A percentile compares a stretch with the other conserved stretches of the same genome.
Evolutionary conservation across 1,284 basidiomycete species (phyloP).

Genomic region (Tylopilus sp.): DNA sequence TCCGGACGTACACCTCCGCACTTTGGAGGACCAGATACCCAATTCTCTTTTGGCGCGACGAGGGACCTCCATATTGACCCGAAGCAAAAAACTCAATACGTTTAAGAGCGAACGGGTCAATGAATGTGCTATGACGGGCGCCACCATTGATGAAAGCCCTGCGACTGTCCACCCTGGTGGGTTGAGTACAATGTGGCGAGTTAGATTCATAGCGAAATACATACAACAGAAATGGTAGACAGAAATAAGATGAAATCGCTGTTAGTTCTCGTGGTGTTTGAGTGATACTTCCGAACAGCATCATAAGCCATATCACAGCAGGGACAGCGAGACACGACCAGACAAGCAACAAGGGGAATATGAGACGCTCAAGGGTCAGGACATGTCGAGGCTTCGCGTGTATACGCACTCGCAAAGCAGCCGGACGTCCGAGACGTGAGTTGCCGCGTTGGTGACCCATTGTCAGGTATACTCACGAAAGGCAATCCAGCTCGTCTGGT

Average conservation of each 20-base stretch:
- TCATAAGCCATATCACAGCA: neutral
- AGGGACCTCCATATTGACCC: neutral
- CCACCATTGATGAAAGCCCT: no score
- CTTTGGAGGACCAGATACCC: neutral
- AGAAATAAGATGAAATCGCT: neutral
- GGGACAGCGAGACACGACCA: neutral
- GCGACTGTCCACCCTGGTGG: neutral
- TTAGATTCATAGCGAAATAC: conserved; percentile 3
- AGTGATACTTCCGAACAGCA: neutral
- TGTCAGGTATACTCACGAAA: conserved; percentile 22
- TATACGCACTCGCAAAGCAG: neutral
- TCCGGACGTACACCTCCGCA: neutral
- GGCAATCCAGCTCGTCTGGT: conserved; percentile 34
- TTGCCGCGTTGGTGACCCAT: neutral
- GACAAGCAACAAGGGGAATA: neutral
- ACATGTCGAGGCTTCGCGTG: neutral
- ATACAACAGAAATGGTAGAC: no score
- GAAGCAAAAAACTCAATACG: neutral
- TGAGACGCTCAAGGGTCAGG: neutral
- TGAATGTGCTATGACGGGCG: no score
- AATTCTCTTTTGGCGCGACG: neutral
- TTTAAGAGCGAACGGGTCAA: no score
- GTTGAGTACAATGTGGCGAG: neutral
- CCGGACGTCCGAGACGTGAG: neutral
- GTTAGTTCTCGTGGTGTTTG: neutral